Conservation (phyloP, 2,329 filamentous ascomycete species). For the Drechslera avenae region DNA sequence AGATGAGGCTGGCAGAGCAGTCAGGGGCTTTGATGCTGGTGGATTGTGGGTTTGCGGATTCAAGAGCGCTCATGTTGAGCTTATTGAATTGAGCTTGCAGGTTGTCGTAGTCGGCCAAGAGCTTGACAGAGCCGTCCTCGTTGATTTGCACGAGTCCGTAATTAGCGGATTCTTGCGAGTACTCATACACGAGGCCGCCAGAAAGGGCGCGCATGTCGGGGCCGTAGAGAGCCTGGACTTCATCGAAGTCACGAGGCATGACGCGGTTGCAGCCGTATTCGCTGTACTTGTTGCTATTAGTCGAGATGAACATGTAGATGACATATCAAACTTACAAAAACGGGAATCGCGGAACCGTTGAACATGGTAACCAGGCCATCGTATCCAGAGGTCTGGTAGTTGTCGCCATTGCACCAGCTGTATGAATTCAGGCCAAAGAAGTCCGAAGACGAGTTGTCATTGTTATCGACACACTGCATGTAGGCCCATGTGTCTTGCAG, state of each 20-base stretch:
- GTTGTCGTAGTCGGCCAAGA: slow-evolving; percentile 62
- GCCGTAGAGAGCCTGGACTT: slow-evolving; percentile 75
- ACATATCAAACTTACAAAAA: slow-evolving; percentile 59
- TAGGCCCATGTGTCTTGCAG: slow-evolving; percentile 78
- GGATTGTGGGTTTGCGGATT: slow-evolving; percentile 64
- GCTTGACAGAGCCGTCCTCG: slow-evolving; percentile 50
- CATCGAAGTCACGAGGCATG: slow-evolving; percentile 72
- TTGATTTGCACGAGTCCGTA: slow-evolving; percentile 57
- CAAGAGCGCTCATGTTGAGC: slow-evolving; percentile 71
- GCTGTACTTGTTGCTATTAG: slow-evolving; percentile 59
- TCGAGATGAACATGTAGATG: too few relatives aligned
- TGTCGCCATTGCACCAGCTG: slow-evolving; percentile 73
- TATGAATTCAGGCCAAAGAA: slow-evolving; percentile 79
- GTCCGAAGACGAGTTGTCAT: slow-evolving; percentile 69
- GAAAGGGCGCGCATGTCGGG: slow-evolving; percentile 72
- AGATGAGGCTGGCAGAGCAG: slow-evolving; percentile 72
- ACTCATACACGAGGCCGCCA: slow-evolving; percentile 83
- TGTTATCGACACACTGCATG: slow-evolving; percentile 66
- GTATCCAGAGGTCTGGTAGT: slow-evolving; percentile 65
- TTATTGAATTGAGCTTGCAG: slow-evolving; percentile 76
- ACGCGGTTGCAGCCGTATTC: slow-evolving; percentile 76
- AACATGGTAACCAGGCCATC: slow-evolving; percentile 69
- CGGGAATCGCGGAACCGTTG: slow-evolving; percentile 67
- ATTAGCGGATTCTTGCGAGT: slow-evolving; percentile 70
- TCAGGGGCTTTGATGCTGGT: slow-evolving; percentile 62